Base-by-base conservation (phyloP, 768 basidiomycete species). In the Russula virescens region DNA sequence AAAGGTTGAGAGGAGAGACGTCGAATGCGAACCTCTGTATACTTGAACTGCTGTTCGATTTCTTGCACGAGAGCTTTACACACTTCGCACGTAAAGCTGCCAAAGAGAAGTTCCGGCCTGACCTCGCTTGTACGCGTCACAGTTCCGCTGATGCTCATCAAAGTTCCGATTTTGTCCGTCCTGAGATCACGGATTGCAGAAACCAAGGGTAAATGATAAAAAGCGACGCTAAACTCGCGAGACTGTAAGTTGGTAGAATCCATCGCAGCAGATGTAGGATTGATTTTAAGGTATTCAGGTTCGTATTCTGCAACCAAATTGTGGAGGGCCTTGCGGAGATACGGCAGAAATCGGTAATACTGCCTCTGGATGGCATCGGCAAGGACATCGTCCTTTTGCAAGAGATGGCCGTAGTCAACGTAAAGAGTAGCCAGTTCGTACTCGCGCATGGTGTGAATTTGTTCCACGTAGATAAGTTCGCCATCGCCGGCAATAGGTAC, bases 11-110 rank as follows among this genome's bases (percentile, higher is more conserved):
- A 3, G 26, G 58, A 2, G 14, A 34, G 1, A 54, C 45, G 9
- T 13, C 31, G 18, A 46, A 23, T 21, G 56, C 71, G 54, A 67
- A 94, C 94, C 80, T 98, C 97, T 21, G 97, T 99, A 73, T 98
- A 98, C 73, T 98, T 99, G 83, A 99, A 99, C 72, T 99, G 97
- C 72, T 99, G 97, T 72, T 99, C 97, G 52, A 99, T 87, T 70
- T 98, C 96, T 58, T 88, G 84, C 26, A 98, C 88, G 13, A 88
- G 78, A 34, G 89, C 91, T 50, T 84, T 82, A 71, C 97, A 99
- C 47, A 88, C 82, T 73, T 92, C 89, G 69, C 97, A 99, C 51
- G 88, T 84, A 73, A 97, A 99, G 62, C 91, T 94, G 21, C 96
- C 97, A 69, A 82, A 94, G 21, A 98, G 79, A 53, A 99, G 75